phyloP scores from a whole-genome alignment of 1,284 basidiomycete species.

The Xanthoconium separans region DNA sequence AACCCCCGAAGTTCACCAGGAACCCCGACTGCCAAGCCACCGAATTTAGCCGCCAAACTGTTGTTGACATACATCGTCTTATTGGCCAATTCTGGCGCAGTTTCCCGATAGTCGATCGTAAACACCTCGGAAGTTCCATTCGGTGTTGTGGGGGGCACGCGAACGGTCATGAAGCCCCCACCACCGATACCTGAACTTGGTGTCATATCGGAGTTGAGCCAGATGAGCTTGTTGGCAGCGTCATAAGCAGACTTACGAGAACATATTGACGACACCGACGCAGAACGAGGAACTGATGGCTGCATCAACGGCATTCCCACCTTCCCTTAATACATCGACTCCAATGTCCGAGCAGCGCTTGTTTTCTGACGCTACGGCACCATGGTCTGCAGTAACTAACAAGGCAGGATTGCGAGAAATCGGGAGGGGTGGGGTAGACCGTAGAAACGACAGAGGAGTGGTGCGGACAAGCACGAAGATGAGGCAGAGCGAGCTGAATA shows the following conservation, averaged over 20 bases:
- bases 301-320: conserved; percentile 91
- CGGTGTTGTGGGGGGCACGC: conserved; percentile 58
- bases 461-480: conserved; percentile 12
- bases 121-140: conserved; percentile 58
- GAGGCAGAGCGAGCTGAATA: conserved; percentile 17
- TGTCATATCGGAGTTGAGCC: background rate
- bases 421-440: conserved; percentile 3
- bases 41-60: conserved; percentile 55
- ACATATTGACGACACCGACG: conserved; percentile 86
- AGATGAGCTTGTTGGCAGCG: background rate
- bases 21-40: conserved; percentile 81
- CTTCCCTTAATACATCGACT: conserved; percentile 70
- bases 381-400: conserved; percentile 68
- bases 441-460: background rate
- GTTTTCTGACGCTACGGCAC: conserved; percentile 89
- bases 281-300: conserved; percentile 81
- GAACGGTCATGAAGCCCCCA: conserved; percentile 89
- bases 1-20: conserved; percentile 88
- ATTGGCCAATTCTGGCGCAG: conserved; percentile 71
- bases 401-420: conserved; percentile 64
- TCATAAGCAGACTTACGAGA: conserved; percentile 55
- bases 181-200: conserved; percentile 83
- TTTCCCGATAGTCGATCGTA: conserved; percentile 88
- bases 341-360: conserved; percentile 82
- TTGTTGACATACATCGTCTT: conserved; percentile 70